Evolutionary conservation across 2,329 filamentous ascomycete genomes (phyloP).

Genomic region (Monosporascus sp.): DNA sequence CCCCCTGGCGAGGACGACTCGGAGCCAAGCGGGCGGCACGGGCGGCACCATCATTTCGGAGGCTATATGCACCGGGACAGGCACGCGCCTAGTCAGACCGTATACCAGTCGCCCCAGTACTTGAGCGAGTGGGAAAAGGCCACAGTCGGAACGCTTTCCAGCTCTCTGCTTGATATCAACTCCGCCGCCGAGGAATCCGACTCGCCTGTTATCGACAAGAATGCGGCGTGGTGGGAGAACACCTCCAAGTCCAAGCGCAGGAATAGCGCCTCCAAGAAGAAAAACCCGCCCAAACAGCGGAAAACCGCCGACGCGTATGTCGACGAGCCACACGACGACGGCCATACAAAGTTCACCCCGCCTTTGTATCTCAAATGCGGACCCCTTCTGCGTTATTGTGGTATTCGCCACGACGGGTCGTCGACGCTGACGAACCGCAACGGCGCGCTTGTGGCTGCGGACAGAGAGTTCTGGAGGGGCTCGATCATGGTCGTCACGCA

Average conservation of each 20-base stretch:
- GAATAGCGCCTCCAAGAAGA: slow-evolving; percentile 37
- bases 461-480: slow-evolving; percentile 84
- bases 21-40: slow-evolving; percentile 16
- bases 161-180: slow-evolving; percentile 54
- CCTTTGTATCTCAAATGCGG: slow-evolving; percentile 83
- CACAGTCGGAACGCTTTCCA: slow-evolving; percentile 55
- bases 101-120: slow-evolving; percentile 55
- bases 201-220: slow-evolving; percentile 36
- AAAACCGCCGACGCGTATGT: slow-evolving; percentile 20
- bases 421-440: slow-evolving; percentile 32
- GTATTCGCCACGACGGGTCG: slow-evolving; percentile 62
- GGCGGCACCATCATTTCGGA: slow-evolving; percentile 18
- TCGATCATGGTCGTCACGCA: slow-evolving; percentile 93
- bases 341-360: slow-evolving; percentile 73
- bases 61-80: slow-evolving; percentile 23
- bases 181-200: slow-evolving; percentile 21
- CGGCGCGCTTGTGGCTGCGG: slow-evolving; percentile 29
- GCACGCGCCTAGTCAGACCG: slow-evolving; percentile 43
- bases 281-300: slow-evolving; percentile 29
- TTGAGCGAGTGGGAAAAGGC: slow-evolving; percentile 71
- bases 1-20: slow-evolving; percentile 18
- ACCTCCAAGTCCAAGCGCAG: slow-evolving; percentile 35
- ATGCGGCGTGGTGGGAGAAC: slow-evolving; percentile 74
- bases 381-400: slow-evolving; percentile 83
- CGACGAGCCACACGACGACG: slow-evolving; percentile 35